Evolutionary conservation across 202 grass and related monocot species (phyloP), one percentile per base, ranked within the genome.

Genomic region (Setaria viridis): DNA sequence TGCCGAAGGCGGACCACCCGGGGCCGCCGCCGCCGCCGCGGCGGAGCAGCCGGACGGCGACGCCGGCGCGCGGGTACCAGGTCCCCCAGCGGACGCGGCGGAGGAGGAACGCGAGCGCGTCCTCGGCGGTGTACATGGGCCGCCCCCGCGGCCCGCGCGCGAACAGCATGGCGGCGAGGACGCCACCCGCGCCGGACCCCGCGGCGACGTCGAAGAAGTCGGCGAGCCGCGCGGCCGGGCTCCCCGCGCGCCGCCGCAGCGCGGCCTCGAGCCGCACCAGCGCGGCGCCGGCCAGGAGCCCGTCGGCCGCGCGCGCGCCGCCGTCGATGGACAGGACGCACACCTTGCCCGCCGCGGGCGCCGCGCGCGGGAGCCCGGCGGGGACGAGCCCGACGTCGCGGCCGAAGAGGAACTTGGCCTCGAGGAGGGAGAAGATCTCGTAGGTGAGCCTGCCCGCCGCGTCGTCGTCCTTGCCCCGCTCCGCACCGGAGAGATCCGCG

Each of bases 401-500:
- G 65, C 90, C 93, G 51, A 91, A 93, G 20, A 98, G 70, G 89
- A 98, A 98, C 87, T 95, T 98, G 67, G 85, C 89, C 88, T 98
- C 95, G 0, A 98, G 89, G 17, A 95, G 87, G 59, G 95, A 98
- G 86, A 98, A 98, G 53, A 98, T 98, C 75, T 95, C 93, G 77
- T 94, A 95, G 47, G 89, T 92, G 67, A 98, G 89, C 84, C 88
- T 95, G 89, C 89, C 75, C 21, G 91, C 95, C 42, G 76, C 72
- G 10, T 14, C 71, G 17, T 7, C 50, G 51, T 63, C 69, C 56
- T 74, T 74, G 21, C n/a, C 10, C 21, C 11, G 37, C 51, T 71
- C 79, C 4, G 13, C 69, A 4, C 0, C 57, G 3, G 35, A 1
- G 7, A 62, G 12, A 45, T 30, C 75, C 20, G 0, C 46, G 21